These are phyloP conservation scores for Pisolithus marmoratus DNA, from an alignment of 768 basidiomycete species.

Conservation along the genomic window DNA sequence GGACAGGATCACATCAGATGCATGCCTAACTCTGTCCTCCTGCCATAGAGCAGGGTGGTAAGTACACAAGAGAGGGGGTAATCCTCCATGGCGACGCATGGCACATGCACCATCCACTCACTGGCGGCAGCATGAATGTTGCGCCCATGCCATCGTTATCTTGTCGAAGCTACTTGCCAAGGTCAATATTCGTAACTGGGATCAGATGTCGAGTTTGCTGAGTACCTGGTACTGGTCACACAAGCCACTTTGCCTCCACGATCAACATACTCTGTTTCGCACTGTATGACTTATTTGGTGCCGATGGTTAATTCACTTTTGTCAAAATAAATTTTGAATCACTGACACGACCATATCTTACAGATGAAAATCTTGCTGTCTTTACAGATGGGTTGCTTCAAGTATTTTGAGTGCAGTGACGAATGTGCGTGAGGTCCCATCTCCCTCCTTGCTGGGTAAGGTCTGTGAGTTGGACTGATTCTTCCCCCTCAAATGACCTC, in stretches of 20 bases:
- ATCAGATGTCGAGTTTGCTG: slow-evolving; percentile 44
- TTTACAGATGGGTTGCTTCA: slow-evolving; percentile 88
- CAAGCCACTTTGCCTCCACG: slow-evolving; percentile 75
- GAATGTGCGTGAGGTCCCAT: slow-evolving; percentile 86
- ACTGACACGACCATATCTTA: neutral
- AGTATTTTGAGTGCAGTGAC: slow-evolving; percentile 93
- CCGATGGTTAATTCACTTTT: slow-evolving; percentile 61
- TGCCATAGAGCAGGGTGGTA: slow-evolving; percentile 56
- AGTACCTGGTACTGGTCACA: slow-evolving; percentile 81
- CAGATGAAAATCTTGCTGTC: slow-evolving; percentile 57
- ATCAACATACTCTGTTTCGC: slow-evolving; percentile 93
- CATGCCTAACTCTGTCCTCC: slow-evolving; percentile 96
- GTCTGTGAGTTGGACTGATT: slow-evolving; percentile 17
- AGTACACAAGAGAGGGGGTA: slow-evolving; percentile 53
- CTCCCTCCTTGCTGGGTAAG: slow-evolving; percentile 78
- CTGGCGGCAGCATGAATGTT: slow-evolving; percentile 98
- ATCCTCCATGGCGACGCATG: slow-evolving; percentile 91
- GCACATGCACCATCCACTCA: slow-evolving; percentile 99
- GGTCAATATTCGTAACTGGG: slow-evolving; percentile 46
- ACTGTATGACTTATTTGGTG: slow-evolving; percentile 90
- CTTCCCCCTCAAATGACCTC: neutral
- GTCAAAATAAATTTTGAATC: neutral
- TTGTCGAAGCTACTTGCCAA: slow-evolving; percentile 56
- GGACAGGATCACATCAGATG: slow-evolving; percentile 72
- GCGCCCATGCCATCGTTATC: slow-evolving; percentile 76